Percentiles rank a stretch among this genome's conserved stretches.
Conservation (phyloP, 2,329 filamentous ascomycete species). For the Paecilomyces sp. region DNA sequence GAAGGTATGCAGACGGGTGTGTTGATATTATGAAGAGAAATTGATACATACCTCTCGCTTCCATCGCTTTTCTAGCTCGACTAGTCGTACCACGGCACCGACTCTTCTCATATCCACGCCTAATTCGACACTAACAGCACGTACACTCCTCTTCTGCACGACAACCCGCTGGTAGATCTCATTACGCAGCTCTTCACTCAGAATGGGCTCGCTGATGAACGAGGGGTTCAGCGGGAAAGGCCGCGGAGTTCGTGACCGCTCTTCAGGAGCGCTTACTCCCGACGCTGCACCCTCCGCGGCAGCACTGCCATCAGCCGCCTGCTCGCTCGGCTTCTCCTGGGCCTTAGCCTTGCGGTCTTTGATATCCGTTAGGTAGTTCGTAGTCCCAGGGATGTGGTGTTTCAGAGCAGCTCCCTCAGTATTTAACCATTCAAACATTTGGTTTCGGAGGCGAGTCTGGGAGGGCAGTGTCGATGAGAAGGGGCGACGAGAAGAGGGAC, state of each 20-base stretch:
- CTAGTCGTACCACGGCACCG: slow-evolving; percentile 76
- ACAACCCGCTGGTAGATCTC: slow-evolving; percentile 66
- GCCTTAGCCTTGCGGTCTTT: slow-evolving; percentile 5
- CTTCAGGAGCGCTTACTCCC: slow-evolving; percentile 2
- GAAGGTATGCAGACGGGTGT: slow-evolving; percentile 6
- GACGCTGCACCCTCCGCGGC: slow-evolving; percentile 2
- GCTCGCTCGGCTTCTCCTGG: slow-evolving; percentile 1
- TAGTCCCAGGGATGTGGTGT: slow-evolving; percentile 22
- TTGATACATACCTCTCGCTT: slow-evolving; percentile 58
- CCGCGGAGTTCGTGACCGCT: slow-evolving; percentile 19
- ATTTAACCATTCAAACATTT: slow-evolving; percentile 55
- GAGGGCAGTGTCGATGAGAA: slow-evolving; percentile 26
- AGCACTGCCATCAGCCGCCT: neutral
- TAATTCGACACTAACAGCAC: slow-evolving; percentile 68
- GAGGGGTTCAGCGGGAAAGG: slow-evolving; percentile 69
- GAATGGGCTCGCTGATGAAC: slow-evolving; percentile 65
- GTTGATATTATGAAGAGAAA: slow-evolving; percentile 2
- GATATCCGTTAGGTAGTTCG: slow-evolving; percentile 22
- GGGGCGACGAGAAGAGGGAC: slow-evolving; percentile 15
- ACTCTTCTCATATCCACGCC: slow-evolving; percentile 77
- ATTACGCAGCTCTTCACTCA: slow-evolving; percentile 66
- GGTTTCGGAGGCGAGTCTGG: slow-evolving; percentile 44
- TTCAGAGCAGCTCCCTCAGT: slow-evolving; percentile 23
- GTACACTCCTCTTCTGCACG: slow-evolving; percentile 59
- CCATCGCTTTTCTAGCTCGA: slow-evolving; percentile 79